These are phyloP conservation scores for Chrysoporthe austroafricana DNA, from an alignment of 2,329 filamentous ascomycete genomes.

Conservation along the genomic window DNA sequence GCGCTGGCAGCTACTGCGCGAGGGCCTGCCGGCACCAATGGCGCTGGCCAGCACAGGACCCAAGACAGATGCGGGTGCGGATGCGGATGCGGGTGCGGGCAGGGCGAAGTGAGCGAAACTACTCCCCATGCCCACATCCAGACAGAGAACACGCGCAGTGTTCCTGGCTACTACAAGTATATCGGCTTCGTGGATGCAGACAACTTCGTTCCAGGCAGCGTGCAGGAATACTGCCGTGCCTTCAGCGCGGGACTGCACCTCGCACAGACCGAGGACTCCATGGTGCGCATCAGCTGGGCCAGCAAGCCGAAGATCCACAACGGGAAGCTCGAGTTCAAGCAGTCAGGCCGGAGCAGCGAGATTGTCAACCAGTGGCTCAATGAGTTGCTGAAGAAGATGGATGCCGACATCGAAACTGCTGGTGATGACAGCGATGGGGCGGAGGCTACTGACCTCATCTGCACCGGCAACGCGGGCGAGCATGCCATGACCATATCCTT, in stretches of 20 bases:
- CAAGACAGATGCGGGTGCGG: neutral
- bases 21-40: constrained; percentile 8
- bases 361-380: constrained; percentile 40
- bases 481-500: constrained; percentile 43
- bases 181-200: constrained; percentile 42
- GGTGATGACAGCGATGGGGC: constrained; percentile 5
- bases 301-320: constrained; percentile 39
- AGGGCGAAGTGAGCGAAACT: neutral
- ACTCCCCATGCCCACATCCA: neutral
- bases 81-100: neutral
- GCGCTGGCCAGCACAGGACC: neutral
- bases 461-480: constrained; percentile 40
- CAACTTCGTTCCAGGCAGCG: constrained; percentile 37
- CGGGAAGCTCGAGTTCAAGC: constrained; percentile 34
- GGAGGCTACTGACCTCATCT: constrained; percentile 32
- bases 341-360: constrained; percentile 37
- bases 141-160: neutral
- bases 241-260: constrained; percentile 39
- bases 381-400: constrained; percentile 30
- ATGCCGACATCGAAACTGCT: constrained; percentile 15
- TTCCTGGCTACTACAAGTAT: constrained; percentile 31
- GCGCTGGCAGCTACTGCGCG: constrained; percentile 34
- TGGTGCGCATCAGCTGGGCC: constrained; percentile 40
- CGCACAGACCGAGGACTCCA: constrained; percentile 31
- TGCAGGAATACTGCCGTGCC: constrained; percentile 39